Conservation (phyloP, 768 basidiomycete genomes). For the Russula compacta region DNA sequence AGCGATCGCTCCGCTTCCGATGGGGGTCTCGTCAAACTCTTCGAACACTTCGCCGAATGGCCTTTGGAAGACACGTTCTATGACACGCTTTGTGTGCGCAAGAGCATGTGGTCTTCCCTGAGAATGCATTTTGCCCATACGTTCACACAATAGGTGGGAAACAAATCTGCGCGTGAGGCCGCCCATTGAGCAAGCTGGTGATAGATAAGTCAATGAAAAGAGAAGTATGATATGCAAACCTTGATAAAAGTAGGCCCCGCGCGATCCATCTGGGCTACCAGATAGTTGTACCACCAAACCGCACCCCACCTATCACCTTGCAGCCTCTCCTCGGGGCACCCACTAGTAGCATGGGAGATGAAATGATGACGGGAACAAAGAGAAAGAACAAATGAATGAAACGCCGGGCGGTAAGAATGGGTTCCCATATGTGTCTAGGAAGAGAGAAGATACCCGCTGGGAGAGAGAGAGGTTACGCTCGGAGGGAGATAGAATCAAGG, state of each 20-base stretch:
- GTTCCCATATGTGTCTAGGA: constrained; percentile 71
- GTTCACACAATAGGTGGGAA: constrained; percentile 81
- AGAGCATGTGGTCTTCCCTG: constrained; percentile 76
- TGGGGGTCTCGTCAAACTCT: constrained; percentile 76
- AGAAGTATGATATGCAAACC: constrained; percentile 34
- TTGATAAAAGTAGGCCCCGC: constrained; percentile 98
- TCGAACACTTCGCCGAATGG: constrained; percentile 87
- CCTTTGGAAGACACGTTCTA: constrained; percentile 75
- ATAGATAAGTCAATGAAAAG: background rate
- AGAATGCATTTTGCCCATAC: constrained; percentile 82
- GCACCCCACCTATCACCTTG: constrained; percentile 86
- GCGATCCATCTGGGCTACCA: constrained; percentile 83
- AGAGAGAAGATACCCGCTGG: constrained; percentile 35
- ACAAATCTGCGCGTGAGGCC: constrained; percentile 88
- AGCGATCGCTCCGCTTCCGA: constrained; percentile 98
- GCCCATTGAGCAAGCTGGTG: constrained; percentile 95
- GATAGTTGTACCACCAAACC: constrained; percentile 93
- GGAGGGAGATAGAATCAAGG: constrained; percentile 56
- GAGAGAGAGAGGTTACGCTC: constrained; percentile 46
- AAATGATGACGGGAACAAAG: constrained; percentile 81
- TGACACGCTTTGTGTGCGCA: constrained; percentile 65
- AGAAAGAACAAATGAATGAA: constrained; percentile 77
- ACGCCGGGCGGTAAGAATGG: constrained; percentile 69
- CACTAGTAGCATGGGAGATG: constrained; percentile 74
- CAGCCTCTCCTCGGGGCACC: constrained; percentile 43